phyloP scores from a whole-genome alignment of 257 asterid species.

The Cordia subcordata region DNA sequence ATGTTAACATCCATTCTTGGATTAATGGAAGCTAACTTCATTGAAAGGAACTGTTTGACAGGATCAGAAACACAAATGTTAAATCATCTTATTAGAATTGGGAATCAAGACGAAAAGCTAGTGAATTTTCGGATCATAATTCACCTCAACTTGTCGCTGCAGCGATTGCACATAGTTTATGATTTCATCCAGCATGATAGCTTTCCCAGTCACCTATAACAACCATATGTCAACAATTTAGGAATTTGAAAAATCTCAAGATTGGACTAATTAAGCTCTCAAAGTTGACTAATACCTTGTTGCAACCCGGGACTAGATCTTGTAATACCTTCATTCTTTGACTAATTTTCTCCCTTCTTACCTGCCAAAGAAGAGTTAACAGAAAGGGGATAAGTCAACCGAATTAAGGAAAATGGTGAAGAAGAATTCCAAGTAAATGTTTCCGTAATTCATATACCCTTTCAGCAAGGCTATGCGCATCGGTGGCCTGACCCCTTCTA shows the following conservation, averaged over 20 bases:
- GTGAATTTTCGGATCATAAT: neutral
- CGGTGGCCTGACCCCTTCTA: conserved; percentile 96
- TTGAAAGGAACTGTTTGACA: conserved; percentile 68
- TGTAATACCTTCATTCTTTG: conserved; percentile 86
- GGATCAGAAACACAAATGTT: neutral
- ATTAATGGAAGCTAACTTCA: conserved; percentile 76
- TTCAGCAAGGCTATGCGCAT: conserved; percentile 95
- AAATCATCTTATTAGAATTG: neutral
- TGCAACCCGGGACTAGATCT: conserved; percentile 98
- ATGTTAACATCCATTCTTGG: conserved; percentile 67
- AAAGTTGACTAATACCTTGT: conserved; percentile 44
- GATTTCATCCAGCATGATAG: conserved; percentile 95
- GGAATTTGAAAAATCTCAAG: neutral
- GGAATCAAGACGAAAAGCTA: neutral
- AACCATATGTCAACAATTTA: neutral
- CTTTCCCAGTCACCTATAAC: conserved; percentile 81
- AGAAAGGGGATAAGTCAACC: neutral
- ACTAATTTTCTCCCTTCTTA: conserved; percentile 84
- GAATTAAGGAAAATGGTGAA: neutral
- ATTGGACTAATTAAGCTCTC: no score
- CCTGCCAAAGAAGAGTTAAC: conserved; percentile 31
- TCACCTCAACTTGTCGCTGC: conserved; percentile 89
- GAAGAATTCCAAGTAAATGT: neutral
- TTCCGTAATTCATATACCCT: conserved; percentile 41
- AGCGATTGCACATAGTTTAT: conserved; percentile 84